These are phyloP conservation scores for Pseudocercospora macadamiae DNA, from an alignment of 2,329 filamentous ascomycete species.

Conservation along the genomic window DNA sequence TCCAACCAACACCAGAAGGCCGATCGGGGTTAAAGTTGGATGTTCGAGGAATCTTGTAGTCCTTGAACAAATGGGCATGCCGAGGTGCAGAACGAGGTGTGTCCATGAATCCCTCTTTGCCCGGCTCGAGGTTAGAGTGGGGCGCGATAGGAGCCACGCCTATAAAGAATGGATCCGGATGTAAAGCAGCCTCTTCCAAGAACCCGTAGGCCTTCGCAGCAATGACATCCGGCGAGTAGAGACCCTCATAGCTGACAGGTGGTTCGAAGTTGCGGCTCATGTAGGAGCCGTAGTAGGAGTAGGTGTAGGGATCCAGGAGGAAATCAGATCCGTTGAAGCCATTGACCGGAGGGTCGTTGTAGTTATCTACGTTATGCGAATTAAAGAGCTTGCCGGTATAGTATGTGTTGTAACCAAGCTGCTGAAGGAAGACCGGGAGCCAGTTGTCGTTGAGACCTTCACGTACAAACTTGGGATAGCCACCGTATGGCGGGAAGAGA, in stretches of 20 bases:
- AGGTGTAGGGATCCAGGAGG: slow-evolving; percentile 65
- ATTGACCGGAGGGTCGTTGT: slow-evolving; percentile 58
- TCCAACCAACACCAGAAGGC: slow-evolving; percentile 52
- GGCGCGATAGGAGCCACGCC: slow-evolving; percentile 37
- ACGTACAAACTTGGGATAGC: slow-evolving; percentile 67
- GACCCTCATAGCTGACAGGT: slow-evolving; percentile 60
- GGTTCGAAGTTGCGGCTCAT: slow-evolving; percentile 42
- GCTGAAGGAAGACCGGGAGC: slow-evolving; percentile 69
- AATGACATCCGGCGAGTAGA: slow-evolving; percentile 64
- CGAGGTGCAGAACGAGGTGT: slow-evolving; percentile 39
- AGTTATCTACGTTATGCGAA: slow-evolving; percentile 61
- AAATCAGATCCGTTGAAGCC: slow-evolving; percentile 61
- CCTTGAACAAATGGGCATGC: slow-evolving; percentile 65
- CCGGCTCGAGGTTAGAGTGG: slow-evolving; percentile 30
- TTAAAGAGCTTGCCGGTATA: slow-evolving; percentile 74
- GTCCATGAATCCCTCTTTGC: slow-evolving; percentile 15
- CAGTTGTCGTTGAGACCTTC: slow-evolving; percentile 69
- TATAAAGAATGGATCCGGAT: slow-evolving; percentile 35
- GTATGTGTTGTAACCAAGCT: slow-evolving; percentile 70
- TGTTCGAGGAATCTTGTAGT: slow-evolving; percentile 63
- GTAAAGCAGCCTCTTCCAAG: slow-evolving; percentile 45
- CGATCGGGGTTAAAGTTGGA: slow-evolving; percentile 65
- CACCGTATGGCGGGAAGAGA: slow-evolving; percentile 58
- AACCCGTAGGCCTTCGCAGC: slow-evolving; percentile 63
- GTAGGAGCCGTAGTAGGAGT: slow-evolving; percentile 64